A percentile compares a stretch with the other conserved stretches of the same genome.
These are phyloP conservation scores for Amanita molliuscula DNA, from an alignment of 768 basidiomycete species.

Conservation along the genomic window DNA sequence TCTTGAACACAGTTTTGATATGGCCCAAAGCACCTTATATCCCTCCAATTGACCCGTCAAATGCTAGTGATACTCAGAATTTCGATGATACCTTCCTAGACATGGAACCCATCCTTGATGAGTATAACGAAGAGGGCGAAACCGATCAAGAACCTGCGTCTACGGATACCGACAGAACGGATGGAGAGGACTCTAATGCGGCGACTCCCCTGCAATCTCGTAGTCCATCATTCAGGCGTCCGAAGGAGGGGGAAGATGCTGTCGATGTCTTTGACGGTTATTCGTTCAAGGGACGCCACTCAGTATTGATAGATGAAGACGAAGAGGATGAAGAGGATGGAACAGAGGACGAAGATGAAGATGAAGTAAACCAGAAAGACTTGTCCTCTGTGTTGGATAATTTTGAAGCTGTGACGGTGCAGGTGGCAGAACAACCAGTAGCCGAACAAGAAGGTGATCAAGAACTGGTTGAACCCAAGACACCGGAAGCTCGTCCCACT, in stretches of 20 bases:
- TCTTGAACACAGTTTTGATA: neutral
- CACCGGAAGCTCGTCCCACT: slow-evolving; percentile 56
- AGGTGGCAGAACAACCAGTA: slow-evolving; percentile 13
- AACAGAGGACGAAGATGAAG: slow-evolving; percentile 32
- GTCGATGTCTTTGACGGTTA: slow-evolving; percentile 90
- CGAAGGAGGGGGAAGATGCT: slow-evolving; percentile 30
- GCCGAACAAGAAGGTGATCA: slow-evolving; percentile 12
- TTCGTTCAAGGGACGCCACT: slow-evolving; percentile 83
- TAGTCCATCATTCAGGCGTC: slow-evolving; percentile 55
- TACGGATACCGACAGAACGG: slow-evolving; percentile 61
- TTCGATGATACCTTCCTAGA: slow-evolving; percentile 96
- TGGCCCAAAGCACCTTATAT: slow-evolving; percentile 70
- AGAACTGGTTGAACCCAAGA: slow-evolving; percentile 53
- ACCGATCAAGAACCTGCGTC: slow-evolving; percentile 61
- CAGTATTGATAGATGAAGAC: slow-evolving; percentile 67
- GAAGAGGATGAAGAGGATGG: slow-evolving; percentile 43
- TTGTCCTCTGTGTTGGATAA: slow-evolving; percentile 27
- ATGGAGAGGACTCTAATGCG: slow-evolving; percentile 61
- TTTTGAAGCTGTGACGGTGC: slow-evolving; percentile 16
- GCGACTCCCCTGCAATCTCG: slow-evolving; percentile 74
- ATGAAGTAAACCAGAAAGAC: slow-evolving; percentile 26
- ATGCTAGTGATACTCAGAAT: slow-evolving; percentile 94
- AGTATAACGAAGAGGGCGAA: slow-evolving; percentile 54
- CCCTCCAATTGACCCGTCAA: slow-evolving; percentile 81
- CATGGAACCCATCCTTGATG: slow-evolving; percentile 88